Conservation (phyloP, 2,329 filamentous ascomycete species). For the Microsporum audouinii region DNA sequence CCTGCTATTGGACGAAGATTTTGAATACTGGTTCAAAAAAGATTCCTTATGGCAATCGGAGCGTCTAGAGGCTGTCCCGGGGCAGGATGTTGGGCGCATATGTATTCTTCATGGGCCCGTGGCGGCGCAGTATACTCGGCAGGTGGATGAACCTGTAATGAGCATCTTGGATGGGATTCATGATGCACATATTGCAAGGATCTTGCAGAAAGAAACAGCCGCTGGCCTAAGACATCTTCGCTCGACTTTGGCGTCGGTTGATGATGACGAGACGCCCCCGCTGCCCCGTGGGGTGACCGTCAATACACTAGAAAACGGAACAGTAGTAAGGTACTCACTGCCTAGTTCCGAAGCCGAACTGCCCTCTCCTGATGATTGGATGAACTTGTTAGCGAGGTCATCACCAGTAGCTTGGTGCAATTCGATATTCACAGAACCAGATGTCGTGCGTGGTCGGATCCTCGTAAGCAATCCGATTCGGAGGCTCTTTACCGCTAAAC, state of each 20-base stretch:
- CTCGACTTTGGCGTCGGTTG: not conserved
- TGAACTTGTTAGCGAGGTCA: not conserved
- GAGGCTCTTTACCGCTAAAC: not conserved
- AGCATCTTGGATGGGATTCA: slow-evolving; percentile 89
- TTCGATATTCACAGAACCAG: not conserved
- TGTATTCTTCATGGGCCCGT: slow-evolving; percentile 94
- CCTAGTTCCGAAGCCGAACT: not conserved
- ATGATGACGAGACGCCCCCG: not conserved
- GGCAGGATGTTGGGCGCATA: slow-evolving; percentile 86
- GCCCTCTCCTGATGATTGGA: not conserved
- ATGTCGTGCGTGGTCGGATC: not conserved
- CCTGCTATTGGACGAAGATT: slow-evolving; percentile 84
- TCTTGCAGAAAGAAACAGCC: not conserved
- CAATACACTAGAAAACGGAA: not conserved
- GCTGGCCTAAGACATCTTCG: not conserved
- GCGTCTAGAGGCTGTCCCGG: slow-evolving; percentile 89
- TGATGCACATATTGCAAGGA: slow-evolving; percentile 65
- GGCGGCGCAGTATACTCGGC: slow-evolving; percentile 75
- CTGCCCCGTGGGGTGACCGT: not conserved
- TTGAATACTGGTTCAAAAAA: slow-evolving; percentile 99
- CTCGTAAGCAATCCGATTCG: not conserved
- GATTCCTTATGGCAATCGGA: slow-evolving; percentile 99
- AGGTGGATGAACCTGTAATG: slow-evolving; percentile 84
- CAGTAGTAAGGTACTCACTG: not conserved
- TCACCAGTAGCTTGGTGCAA: not conserved